These are phyloP conservation scores for Ilex asprella DNA, from an alignment of 257 asterid genomes.

Conservation along the genomic window DNA sequence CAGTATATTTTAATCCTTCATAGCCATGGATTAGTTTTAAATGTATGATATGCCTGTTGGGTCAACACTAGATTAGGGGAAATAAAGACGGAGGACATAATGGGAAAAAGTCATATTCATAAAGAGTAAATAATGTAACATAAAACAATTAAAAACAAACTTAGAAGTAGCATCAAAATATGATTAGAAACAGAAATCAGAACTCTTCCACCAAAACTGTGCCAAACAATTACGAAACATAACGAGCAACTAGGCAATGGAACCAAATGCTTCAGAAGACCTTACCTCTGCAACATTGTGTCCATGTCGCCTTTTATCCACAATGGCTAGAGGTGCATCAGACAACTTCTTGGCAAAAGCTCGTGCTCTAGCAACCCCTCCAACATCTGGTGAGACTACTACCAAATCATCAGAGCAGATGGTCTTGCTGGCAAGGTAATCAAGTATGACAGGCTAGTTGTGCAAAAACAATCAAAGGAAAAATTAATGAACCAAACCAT, in stretches of 20 bases:
- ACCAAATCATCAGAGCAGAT: conserved; percentile 62
- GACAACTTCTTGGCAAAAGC: conserved; percentile 80
- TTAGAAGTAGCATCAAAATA: too few relatives aligned
- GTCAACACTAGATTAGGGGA: too few relatives aligned
- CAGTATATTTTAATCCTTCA: too few relatives aligned
- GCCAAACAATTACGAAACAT: not conserved
- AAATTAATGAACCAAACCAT: not conserved
- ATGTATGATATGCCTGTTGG: too few relatives aligned
- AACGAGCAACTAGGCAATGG: conserved; percentile 4
- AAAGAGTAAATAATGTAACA: too few relatives aligned
- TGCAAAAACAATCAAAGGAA: conserved; percentile 5
- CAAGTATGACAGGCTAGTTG: conserved; percentile 74
- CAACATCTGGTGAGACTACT: conserved; percentile 87
- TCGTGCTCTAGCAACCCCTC: conserved; percentile 86
- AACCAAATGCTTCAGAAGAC: conserved; percentile 8
- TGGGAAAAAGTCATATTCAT: too few relatives aligned
- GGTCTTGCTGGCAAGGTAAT: conserved; percentile 81
- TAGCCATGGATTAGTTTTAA: too few relatives aligned
- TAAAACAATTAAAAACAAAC: too few relatives aligned
- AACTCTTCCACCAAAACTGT: not conserved
- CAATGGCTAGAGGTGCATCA: conserved; percentile 83
- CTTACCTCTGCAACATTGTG: conserved; percentile 74
- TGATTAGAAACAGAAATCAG: too few relatives aligned
- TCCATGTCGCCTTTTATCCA: conserved; percentile 78
- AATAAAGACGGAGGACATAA: too few relatives aligned